Evolutionary conservation across 2,329 filamentous ascomycete species (phyloP).

Genomic region (Ceratocystis huliohia): DNA sequence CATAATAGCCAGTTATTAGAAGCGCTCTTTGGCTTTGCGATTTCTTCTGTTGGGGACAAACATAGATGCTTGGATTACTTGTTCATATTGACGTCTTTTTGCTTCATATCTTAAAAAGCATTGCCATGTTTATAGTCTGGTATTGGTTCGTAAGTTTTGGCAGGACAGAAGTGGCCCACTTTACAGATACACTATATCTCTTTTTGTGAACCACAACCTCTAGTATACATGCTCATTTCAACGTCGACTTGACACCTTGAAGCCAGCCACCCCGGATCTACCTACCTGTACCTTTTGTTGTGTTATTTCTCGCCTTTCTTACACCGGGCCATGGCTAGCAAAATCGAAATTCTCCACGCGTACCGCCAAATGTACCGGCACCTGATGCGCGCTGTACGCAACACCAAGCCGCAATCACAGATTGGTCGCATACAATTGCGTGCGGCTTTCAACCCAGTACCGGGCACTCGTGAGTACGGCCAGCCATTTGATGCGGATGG

Average conservation of each 20-base stretch:
- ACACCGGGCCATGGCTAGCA: conserved; percentile 14
- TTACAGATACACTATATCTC: neutral
- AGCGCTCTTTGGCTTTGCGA: conserved; percentile 5
- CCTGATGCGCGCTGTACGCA: conserved; percentile 57
- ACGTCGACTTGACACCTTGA: no score
- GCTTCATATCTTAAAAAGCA: neutral
- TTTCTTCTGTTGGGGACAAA: conserved; percentile 1
- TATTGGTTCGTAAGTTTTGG: no score
- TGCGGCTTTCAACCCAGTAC: conserved; percentile 39
- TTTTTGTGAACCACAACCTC: neutral
- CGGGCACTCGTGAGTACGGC: conserved; percentile 12
- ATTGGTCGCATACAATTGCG: conserved; percentile 48
- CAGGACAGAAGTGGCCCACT: neutral
- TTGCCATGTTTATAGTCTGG: no score
- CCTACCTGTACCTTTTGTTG: neutral
- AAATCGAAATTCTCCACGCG: conserved; percentile 42
- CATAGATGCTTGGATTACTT: neutral
- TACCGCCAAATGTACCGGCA: conserved; percentile 59
- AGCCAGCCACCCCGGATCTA: neutral
- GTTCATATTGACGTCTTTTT: neutral
- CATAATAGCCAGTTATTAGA: neutral
- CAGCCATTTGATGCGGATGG: conserved; percentile 38
- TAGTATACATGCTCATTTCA: no score
- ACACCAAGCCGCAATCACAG: conserved; percentile 55
- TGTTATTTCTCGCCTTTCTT: neutral